Conservation (phyloP, 345 rosid species). For the Eutrema heterophyllum region DNA sequence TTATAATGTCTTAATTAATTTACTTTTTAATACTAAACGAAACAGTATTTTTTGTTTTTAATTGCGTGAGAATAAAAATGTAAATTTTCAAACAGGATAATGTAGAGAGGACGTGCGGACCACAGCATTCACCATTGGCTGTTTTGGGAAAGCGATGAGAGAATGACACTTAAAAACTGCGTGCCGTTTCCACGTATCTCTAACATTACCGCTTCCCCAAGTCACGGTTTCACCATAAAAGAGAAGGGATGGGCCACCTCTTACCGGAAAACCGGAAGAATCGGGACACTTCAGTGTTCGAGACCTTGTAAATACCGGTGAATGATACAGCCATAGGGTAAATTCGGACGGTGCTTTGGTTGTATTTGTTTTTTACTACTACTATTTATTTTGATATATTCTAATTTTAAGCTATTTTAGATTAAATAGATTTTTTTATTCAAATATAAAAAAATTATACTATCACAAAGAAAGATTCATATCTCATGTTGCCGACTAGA, state of each 20-base stretch:
- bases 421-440: background rate
- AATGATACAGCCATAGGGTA: no score
- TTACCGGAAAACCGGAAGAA: background rate
- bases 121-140: constrained; percentile 27
- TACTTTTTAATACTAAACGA: background rate
- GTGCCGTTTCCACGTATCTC: constrained; percentile 26
- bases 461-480: background rate
- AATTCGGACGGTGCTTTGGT: background rate
- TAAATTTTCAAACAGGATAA: constrained; percentile 8
- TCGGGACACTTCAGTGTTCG: background rate
- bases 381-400: background rate
- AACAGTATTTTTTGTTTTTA: background rate
- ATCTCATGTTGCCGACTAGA: no score
- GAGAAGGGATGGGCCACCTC: background rate
- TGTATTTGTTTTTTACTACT: background rate
- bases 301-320: background rate
- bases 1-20: background rate
- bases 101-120: constrained; percentile 35
- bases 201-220: background rate
- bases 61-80: background rate
- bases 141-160: constrained; percentile 24
- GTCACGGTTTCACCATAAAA: constrained; percentile 9
- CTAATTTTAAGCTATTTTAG: no score
- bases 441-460: background rate
- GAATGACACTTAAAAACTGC: constrained; percentile 20